Conservation (phyloP, 1,139 yeast genomes). For the Geotrichum carabidarum region DNA sequence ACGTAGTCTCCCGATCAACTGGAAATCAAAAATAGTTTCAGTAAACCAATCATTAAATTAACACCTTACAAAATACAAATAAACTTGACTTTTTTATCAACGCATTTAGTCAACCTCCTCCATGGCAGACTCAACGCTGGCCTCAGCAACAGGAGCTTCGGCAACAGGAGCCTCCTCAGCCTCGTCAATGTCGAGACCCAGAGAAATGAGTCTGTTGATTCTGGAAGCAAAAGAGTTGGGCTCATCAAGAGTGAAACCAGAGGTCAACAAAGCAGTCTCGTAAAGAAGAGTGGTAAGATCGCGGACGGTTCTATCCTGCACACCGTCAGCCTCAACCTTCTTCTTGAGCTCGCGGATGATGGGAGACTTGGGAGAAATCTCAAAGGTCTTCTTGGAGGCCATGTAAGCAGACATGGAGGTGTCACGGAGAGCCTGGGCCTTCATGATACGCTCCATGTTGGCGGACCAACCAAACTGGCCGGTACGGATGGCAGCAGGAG, state of each 20-base stretch:
- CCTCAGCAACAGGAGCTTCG: conserved; percentile 54
- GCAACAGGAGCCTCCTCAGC: conserved; percentile 55
- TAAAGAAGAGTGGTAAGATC: conserved; percentile 92
- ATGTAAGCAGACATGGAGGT: conserved; percentile 98
- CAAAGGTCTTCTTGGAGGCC: conserved; percentile 99
- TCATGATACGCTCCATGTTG: conserved; percentile 99
- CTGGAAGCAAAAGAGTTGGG: conserved; percentile 96
- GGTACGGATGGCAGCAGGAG: conserved; percentile 99
- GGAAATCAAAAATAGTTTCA: too few species aligned
- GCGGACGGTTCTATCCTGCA: conserved; percentile 96
- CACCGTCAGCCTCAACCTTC: conserved; percentile 95
- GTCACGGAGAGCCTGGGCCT: conserved; percentile 99
- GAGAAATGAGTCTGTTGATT: conserved; percentile 95
- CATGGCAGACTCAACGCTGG: conserved; percentile 80
- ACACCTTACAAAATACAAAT: not conserved
- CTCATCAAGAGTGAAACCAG: conserved; percentile 98
- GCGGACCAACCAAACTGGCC: conserved; percentile 99
- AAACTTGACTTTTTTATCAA: not conserved
- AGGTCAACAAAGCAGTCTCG: conserved; percentile 96
- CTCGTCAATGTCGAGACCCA: conserved; percentile 97
- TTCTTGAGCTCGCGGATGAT: conserved; percentile 92
- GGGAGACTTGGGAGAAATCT: conserved; percentile 94
- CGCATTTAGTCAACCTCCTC: conserved; percentile 88
- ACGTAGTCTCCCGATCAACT: too few species aligned
- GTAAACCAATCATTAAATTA: too few species aligned